Conservation (phyloP, 495 filamentous ascomycete species). For the Daldinia grandis region DNA sequence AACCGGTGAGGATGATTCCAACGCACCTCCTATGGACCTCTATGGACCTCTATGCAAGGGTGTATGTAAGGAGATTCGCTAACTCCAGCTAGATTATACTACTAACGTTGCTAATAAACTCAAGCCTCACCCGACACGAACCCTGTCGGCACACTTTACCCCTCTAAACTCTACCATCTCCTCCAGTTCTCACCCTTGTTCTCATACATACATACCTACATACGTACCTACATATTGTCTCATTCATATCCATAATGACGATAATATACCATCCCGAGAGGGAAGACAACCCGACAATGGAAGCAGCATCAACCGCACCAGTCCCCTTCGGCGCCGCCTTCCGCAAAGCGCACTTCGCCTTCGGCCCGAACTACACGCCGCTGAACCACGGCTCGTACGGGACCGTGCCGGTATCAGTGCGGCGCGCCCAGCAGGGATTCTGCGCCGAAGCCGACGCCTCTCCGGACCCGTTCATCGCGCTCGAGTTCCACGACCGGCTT, state of each 20-base stretch:
- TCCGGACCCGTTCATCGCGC: constrained; percentile 58
- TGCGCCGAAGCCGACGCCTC: constrained; percentile 44
- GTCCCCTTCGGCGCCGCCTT: constrained; percentile 41
- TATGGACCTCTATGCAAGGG: no score
- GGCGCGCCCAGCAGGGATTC: constrained; percentile 34
- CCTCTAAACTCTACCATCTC: background rate
- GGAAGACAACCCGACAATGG: background rate
- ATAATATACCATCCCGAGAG: constrained; percentile 15
- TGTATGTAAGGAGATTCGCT: background rate
- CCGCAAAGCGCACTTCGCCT: constrained; percentile 42
- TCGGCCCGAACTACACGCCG: constrained; percentile 42
- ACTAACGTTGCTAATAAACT: background rate
- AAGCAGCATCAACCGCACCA: background rate
- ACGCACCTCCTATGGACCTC: no score
- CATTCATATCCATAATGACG: constrained; percentile 11
- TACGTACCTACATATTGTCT: no score
- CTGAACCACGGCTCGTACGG: constrained; percentile 57
- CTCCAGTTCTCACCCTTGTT: background rate
- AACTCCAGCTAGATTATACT: background rate
- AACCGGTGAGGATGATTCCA: no score
- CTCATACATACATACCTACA: no score
- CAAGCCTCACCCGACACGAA: background rate
- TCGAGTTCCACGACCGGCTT: constrained; percentile 62
- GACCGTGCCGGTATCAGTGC: constrained; percentile 42
- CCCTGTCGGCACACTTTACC: background rate